Evolutionary conservation across 352 stramenopile genomes (phyloP), one percentile per base, ranked within the genome.

Genomic region (Thraustochytrium striatum): DNA sequence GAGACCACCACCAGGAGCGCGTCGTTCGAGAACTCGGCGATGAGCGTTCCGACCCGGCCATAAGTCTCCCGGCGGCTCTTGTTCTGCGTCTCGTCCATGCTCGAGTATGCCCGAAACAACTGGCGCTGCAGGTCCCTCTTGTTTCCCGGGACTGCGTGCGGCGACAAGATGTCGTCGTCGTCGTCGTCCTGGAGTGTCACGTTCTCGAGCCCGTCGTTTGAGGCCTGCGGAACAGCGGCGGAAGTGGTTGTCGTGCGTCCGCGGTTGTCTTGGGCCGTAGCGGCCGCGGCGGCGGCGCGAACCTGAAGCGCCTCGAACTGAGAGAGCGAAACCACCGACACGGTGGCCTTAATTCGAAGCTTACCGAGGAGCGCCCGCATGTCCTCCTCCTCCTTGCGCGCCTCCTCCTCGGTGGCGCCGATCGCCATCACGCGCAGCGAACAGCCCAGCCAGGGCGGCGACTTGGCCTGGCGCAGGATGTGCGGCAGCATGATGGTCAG

Each of bases 401-500:
- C 72, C 39, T 80, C 55, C 28, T 79, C 69, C 32, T 16, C n/a
- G 3, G 41, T 72, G 30, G 78, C 69, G 50, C 69, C 69, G 50
- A 79, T 79, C 16, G 69, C 69, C 69, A 79, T 79, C 28, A 79
- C 69, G 36, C 69, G 69, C 5, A 79, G 57, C 9, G 30, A 3
- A 32, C 69, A 79, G 19, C 69, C 69, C 2, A 72, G 21, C 69
- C 69, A 79, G 19, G 69, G 69, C 1, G 69, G 69, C 21, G 69
- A 79, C 11, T 62, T 65, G 7, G 69, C 69, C 35, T 79, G 69
- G 3, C 69, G 69, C 69, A 82, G 58, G 5, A 83, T 79, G 78
- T 83, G 59, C 9, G 79, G 59, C 43, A 83, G n/a, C 59, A 83
- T 50, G 53, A 83, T 83, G 19, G 79, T 69, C 5, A 83, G 61